These are phyloP conservation scores for Blastobotrys chiropterorum DNA, from an alignment of 805 yeast species.

Conservation along the genomic window DNA sequence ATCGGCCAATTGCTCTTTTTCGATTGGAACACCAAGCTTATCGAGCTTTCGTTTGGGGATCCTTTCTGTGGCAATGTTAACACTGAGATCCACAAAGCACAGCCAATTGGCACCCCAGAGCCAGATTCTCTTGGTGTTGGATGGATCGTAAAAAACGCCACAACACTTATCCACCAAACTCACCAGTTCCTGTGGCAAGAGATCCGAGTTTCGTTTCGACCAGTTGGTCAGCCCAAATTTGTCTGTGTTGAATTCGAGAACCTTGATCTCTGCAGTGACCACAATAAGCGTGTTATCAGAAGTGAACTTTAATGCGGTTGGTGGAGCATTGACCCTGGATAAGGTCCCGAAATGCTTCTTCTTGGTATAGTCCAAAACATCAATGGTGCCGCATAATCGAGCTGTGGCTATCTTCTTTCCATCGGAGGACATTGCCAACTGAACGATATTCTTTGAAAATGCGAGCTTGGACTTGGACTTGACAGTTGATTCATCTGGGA, in stretches of 20 bases:
- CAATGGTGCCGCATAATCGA: conserved; percentile 61
- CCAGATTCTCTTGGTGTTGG: conserved; percentile 53
- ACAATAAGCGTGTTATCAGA: conserved; percentile 48
- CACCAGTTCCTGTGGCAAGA: conserved; percentile 60
- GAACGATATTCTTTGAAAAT: conserved; percentile 46
- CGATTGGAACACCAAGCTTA: conserved; percentile 35
- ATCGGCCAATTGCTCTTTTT: conserved; percentile 1
- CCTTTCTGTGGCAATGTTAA: conserved; percentile 45
- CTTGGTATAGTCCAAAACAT: conserved; percentile 34
- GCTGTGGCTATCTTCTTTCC: conserved; percentile 48
- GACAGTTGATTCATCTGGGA: conserved; percentile 5
- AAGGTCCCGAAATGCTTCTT: conserved; percentile 34
- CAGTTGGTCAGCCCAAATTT: conserved; percentile 50
- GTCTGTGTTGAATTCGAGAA: conserved; percentile 57
- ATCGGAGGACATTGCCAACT: conserved; percentile 43
- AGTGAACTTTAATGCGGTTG: conserved; percentile 59
- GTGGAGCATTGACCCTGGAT: conserved; percentile 52
- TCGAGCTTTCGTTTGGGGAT: conserved; percentile 38
- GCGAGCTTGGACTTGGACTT: conserved; percentile 32
- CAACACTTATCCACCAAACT: conserved; percentile 58
- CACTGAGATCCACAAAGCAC: conserved; percentile 59
- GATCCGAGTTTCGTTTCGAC: conserved; percentile 73
- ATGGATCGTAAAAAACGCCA: conserved; percentile 55
- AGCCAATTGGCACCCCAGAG: conserved; percentile 85
- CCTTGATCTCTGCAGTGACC: conserved; percentile 65